Base-by-base conservation (phyloP, 163 green algal species). In the Smithsoniella earleae region DNA sequence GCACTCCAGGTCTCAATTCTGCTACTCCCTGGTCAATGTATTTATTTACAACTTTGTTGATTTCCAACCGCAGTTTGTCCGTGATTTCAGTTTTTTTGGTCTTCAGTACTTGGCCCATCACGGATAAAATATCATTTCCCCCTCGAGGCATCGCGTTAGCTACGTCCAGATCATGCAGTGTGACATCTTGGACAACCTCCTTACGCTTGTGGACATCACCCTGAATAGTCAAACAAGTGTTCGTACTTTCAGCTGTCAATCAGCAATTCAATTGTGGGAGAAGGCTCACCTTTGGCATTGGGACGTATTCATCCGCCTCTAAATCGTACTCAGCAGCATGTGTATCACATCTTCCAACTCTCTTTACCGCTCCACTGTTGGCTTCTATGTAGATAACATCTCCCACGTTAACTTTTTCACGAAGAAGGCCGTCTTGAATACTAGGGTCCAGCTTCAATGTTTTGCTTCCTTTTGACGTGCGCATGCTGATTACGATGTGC, bases 381-480 rank as follows among this genome's bases (percentile, higher is more conserved):
- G 94, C 91, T 82, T 99, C 95, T 54, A 99, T 96, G 89, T 98
- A 99, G 62, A 98, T 97, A 2, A 99, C 95, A 76, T 99, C 95
- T 0, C 95, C 95, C 2, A 91, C 78, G 22, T 83, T 66, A 2
- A 86, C 77, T 65, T 90, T 91, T 81, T 96, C 92, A 73, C 96
- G 95, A 66, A 90, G 82, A 55, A 98, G 80, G 34, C 79, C 80
- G 81, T 98, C 94, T 78, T 98, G 96, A 73, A 99, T 98, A 74
- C 88, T 89, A 30, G 94, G 94, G 79, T 99, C 94, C 45, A 99
- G 86, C 79, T 96, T 96, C 36, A 99, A 88, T 84, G 98, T 89
- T 85, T 98, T 98, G n/a, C 85, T 90, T 33, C 94, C 94, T 79
- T 95, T 95, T 36, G 92, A 88, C 0, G 91, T 97, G 43, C 92